Evolutionary conservation across 2,329 filamentous ascomycete species (phyloP).

Genomic region (Didymosphaeria variabile): DNA sequence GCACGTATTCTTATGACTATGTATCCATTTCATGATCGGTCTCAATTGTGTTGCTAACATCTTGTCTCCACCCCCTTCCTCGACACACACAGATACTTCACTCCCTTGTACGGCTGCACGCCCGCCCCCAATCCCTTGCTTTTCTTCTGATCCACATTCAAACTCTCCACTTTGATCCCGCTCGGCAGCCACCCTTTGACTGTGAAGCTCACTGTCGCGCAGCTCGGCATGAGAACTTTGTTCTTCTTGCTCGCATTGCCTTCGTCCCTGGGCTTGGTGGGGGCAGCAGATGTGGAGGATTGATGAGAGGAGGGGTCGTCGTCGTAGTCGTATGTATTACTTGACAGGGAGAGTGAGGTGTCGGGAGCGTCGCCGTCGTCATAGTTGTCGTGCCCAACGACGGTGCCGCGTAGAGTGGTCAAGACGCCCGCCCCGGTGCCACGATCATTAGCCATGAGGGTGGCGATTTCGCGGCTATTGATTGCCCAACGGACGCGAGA

Average conservation of each 20-base stretch:
- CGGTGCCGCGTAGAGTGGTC: constrained; percentile 81
- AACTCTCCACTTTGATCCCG: constrained; percentile 69
- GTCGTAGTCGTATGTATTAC: constrained; percentile 43
- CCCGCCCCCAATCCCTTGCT: constrained; percentile 86
- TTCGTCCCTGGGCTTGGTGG: constrained; percentile 43
- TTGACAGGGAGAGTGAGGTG: constrained; percentile 27
- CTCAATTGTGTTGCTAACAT: no score
- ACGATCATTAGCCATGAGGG: constrained; percentile 46
- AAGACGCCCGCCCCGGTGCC: constrained; percentile 66
- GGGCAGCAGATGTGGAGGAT: constrained; percentile 12
- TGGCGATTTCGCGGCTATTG: constrained; percentile 75
- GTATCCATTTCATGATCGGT: no score
- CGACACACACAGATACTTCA: constrained; percentile 90
- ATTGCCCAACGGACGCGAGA: constrained; percentile 83
- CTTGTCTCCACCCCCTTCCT: constrained; percentile 61
- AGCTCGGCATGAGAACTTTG: constrained; percentile 58
- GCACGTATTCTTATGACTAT: not conserved
- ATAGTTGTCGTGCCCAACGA: constrained; percentile 68
- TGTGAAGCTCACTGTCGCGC: constrained; percentile 57
- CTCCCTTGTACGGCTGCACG: constrained; percentile 95
- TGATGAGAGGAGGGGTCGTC: constrained; percentile 41
- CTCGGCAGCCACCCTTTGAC: constrained; percentile 72
- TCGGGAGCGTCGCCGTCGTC: constrained; percentile 36
- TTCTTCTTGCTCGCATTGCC: constrained; percentile 65
- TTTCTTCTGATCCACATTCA: constrained; percentile 75